Evolutionary conservation across 164 flowering plant genomes (phyloP).

Genomic region (Houttuynia cordata): DNA sequence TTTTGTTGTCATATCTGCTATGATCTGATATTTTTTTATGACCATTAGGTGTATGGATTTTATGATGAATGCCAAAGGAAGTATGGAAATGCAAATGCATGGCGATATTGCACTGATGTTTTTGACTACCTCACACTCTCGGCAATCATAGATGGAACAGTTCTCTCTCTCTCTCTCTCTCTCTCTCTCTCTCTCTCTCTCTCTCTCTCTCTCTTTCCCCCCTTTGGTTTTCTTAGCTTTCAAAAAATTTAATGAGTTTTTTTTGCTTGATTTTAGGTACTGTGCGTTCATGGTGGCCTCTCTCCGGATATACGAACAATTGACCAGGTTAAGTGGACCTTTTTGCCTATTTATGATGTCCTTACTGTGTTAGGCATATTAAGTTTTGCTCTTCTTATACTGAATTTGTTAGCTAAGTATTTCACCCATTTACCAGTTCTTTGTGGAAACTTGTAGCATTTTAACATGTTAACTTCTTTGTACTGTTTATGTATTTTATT

Average conservation of each 20-base stretch:
- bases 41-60: slow-evolving; percentile 84
- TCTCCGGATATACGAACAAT: slow-evolving; percentile 94
- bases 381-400: too few species aligned
- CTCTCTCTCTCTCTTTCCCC: not conserved
- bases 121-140: slow-evolving; percentile 94
- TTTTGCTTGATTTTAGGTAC: slow-evolving; percentile 41
- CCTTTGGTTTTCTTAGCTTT: not conserved
- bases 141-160: slow-evolving; percentile 96
- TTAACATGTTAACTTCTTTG: too few species aligned
- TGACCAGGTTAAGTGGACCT: slow-evolving; percentile 56
- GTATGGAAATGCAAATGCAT: slow-evolving; percentile 99
- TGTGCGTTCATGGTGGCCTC: slow-evolving; percentile 98
- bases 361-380: not conserved
- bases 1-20: not conserved
- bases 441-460: too few species aligned
- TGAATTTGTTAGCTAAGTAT: not conserved
- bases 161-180: slow-evolving; percentile 57
- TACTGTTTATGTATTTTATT: too few species aligned
- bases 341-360: too few species aligned
- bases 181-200: not conserved
- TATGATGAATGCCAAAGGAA: slow-evolving; percentile 99
- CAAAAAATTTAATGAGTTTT: not conserved
- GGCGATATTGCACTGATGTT: slow-evolving; percentile 99
- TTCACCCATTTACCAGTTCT: not conserved
- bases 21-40: not conserved